Percentiles rank a stretch among this genome's conserved stretches.
These are phyloP conservation scores for Antitrichia curtipendula DNA, from an alignment of 225 moss, liverwort and hornwort species.

Conservation along the genomic window DNA sequence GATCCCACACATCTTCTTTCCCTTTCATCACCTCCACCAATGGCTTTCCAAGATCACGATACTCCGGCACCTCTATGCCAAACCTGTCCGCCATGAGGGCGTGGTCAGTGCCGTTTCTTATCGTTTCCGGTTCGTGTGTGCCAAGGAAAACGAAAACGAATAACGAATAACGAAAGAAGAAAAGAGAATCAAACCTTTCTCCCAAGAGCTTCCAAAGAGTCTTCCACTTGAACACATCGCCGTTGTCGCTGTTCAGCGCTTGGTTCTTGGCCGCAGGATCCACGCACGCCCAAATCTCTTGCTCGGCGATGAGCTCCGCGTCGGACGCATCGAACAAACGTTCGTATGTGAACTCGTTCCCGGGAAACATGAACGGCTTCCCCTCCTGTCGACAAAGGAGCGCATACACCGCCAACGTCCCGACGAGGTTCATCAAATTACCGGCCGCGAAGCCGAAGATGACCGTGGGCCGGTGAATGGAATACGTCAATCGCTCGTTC, in stretches of 20 bases:
- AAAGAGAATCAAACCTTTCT: neutral
- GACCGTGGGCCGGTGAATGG: constrained; percentile 43
- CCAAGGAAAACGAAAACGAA: too few relatives aligned
- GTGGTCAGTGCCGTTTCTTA: neutral
- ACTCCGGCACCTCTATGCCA: constrained; percentile 16
- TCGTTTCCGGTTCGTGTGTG: neutral
- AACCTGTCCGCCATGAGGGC: neutral
- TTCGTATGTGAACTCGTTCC: constrained; percentile 21
- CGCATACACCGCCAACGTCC: constrained; percentile 34
- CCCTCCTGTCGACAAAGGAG: constrained; percentile 36
- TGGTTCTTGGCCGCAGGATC: constrained; percentile 43
- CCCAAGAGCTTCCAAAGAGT: constrained; percentile 29
- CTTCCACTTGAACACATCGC: constrained; percentile 65
- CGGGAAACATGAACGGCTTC: constrained; percentile 36
- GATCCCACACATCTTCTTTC: constrained; percentile 31
- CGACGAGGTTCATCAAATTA: constrained; percentile 34
- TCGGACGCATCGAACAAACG: constrained; percentile 31
- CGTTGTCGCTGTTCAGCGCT: constrained; percentile 42
- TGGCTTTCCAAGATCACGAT: neutral
- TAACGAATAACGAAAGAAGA: too few relatives aligned
- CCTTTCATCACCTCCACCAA: constrained; percentile 13
- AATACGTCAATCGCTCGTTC: constrained; percentile 25
- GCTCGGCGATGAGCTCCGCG: constrained; percentile 50
- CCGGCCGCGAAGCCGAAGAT: constrained; percentile 43
- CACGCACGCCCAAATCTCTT: constrained; percentile 50